Evolutionary conservation across 1,139 yeast species (phyloP).

Genomic region (Blastobotrys ciferrii): DNA sequence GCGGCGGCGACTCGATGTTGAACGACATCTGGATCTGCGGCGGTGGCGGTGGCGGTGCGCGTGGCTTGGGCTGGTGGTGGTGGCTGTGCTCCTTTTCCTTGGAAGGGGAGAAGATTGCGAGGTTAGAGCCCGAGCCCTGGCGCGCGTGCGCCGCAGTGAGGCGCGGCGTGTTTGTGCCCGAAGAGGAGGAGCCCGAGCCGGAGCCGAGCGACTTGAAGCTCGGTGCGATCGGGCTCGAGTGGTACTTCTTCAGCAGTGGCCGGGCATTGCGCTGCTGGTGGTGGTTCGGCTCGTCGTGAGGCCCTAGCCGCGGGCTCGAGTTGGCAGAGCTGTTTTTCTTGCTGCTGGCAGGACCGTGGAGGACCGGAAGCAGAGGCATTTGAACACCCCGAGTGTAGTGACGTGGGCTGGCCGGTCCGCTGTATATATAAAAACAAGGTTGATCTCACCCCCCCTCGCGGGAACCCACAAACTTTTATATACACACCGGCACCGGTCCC

Average conservation of each 20-base stretch:
- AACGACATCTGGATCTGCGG: conserved; percentile 50
- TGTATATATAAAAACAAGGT: background rate
- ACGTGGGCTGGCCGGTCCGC: background rate
- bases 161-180: background rate
- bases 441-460: background rate
- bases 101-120: background rate
- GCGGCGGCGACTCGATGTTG: conserved; percentile 85
- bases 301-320: background rate
- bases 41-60: conserved; percentile 14
- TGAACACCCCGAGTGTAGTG: background rate
- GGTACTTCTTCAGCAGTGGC: conserved; percentile 15
- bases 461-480: background rate
- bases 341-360: background rate
- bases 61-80: background rate
- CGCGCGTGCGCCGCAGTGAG: background rate
- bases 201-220: conserved; percentile 9
- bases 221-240: conserved; percentile 16
- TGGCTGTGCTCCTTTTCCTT: background rate
- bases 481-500: background rate
- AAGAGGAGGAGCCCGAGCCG: background rate
- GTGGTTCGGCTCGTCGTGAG: background rate
- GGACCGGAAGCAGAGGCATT: conserved; percentile 8
- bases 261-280: conserved; percentile 11
- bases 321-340: background rate
- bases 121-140: background rate